A percentile compares a stretch with the other conserved stretches of the same genome.
Evolutionary conservation across 1,139 yeast species (phyloP).

Genomic region (Magnusiomyces fungicola): DNA sequence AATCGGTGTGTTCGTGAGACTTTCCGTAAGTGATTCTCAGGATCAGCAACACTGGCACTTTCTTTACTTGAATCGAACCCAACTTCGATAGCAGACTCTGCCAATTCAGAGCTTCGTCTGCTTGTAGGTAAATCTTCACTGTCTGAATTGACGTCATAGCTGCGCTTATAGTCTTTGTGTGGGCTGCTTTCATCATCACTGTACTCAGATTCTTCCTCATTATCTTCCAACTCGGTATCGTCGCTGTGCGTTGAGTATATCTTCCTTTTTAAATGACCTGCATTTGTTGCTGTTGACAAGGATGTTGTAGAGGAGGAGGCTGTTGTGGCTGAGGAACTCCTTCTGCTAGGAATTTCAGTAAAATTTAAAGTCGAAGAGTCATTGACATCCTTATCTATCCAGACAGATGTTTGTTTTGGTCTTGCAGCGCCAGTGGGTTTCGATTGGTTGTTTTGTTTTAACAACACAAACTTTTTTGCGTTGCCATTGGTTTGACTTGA

Average conservation of each 20-base stretch:
- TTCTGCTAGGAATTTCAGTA: constrained; percentile 1
- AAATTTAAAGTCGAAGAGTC: not conserved
- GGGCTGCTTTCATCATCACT: no score
- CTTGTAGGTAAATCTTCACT: no score
- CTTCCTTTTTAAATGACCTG: not conserved
- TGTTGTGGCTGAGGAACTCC: not conserved
- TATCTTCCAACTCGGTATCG: constrained; percentile 12
- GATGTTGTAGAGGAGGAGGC: not conserved
- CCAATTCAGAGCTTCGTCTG: no score
- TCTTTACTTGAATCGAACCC: no score
- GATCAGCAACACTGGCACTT: not conserved
- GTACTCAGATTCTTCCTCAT: no score
- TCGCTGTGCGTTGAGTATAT: constrained; percentile 8
- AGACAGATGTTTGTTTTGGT: not conserved
- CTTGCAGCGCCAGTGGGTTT: not conserved
- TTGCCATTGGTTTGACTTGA: no score
- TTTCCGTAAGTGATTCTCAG: not conserved
- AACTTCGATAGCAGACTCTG: no score
- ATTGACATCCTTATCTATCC: not conserved
- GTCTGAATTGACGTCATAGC: no score
- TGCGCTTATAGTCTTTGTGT: no score
- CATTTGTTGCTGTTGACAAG: not conserved
- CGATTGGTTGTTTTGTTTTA: not conserved
- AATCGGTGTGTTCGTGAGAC: not conserved
- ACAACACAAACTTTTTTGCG: not conserved